A percentile compares a stretch with the other conserved stretches of the same genome.
Evolutionary conservation across 2,329 filamentous ascomycete species (phyloP).

Genomic region (Calonectria hawksworthii): DNA sequence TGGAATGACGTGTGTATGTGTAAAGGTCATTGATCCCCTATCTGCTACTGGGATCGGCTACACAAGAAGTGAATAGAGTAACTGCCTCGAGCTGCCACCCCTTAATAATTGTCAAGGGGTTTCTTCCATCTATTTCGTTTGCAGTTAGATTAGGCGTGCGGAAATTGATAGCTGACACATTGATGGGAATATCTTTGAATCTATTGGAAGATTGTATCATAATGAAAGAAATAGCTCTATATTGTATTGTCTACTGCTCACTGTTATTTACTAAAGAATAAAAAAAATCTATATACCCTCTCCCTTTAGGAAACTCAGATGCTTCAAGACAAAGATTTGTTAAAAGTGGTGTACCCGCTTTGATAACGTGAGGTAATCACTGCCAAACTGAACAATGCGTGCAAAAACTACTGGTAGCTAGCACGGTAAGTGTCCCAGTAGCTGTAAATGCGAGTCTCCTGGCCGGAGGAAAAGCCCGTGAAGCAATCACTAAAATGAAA

Average conservation of each 20-base stretch:
- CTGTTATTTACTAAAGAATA: not conserved
- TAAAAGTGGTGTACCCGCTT: not conserved
- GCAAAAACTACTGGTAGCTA: slow-evolving; percentile 15
- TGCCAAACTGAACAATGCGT: not conserved
- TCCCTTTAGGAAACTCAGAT: not conserved
- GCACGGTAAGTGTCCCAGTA: slow-evolving; percentile 39
- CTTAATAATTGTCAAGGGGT: too few species aligned
- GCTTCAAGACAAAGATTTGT: not conserved
- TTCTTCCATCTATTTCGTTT: too few species aligned
- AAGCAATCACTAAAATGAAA: slow-evolving; percentile 32
- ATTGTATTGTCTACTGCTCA: not conserved
- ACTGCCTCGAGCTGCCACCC: too few species aligned
- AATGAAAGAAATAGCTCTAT: not conserved
- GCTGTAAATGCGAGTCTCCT: slow-evolving; percentile 38
- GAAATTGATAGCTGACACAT: too few species aligned
- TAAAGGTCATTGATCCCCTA: too few species aligned
- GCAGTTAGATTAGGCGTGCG: too few species aligned
- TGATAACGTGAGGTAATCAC: not conserved
- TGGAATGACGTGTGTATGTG: too few species aligned
- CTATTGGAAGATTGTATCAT: not conserved
- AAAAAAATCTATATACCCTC: not conserved
- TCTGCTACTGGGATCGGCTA: too few species aligned
- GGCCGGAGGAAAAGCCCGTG: slow-evolving; percentile 41
- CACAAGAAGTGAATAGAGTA: too few species aligned
- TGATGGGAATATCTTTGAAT: not conserved